Evolutionary conservation across 2,329 filamentous ascomycete genomes (phyloP), one percentile per base, ranked within the genome.

Genomic region (Diaporthe citri): DNA sequence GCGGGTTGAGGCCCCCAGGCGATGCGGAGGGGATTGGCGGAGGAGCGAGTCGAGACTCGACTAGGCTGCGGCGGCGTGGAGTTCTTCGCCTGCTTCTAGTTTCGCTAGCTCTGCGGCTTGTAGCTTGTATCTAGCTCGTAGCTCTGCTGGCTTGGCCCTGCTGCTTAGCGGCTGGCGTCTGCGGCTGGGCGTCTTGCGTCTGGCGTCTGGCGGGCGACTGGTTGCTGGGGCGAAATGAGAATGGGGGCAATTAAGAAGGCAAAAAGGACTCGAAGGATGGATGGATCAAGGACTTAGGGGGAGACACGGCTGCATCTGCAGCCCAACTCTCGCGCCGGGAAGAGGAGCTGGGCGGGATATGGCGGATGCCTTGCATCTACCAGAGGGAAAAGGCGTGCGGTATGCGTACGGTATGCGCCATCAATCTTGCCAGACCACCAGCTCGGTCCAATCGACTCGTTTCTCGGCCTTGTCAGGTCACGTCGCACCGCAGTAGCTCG

Each of bases 401-500:
- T 39, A 39, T 39, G 59, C 39, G 41, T 31, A 25, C 60, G 17
- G 17, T 60, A 41, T 60, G 57, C 57, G 57, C 57, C 36, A n/a
- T 41, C 57, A 60, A 60, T 60, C 57, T 55, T 41, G 57, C 57
- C 57, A 41, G 36, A 9, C 57, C 57, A 36, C 41, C 36, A 55
- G 36, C n/a, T 13, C 57, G n/a, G 57, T 60, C 57, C 57, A 52
- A 67, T 67, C 64, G 48, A 39, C 31, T 67, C 46, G 46, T 28
- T 22, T 52, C 46, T 52, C 46, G 46, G 46, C 64, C 64, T 52
- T 67, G 64, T 41, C 46, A 55, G 46, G 31, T 69, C 64, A 69
- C 64, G 64, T 69, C 64, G 64, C 64, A 69, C 64, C 64, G 64
- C 64, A 69, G 48, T 69, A 69, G 64, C 64, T 69, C 64, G 64